A percentile compares a stretch with the other conserved stretches of the same genome.
Evolutionary conservation across 192 early-diverging fungal genomes (phyloP).

Genomic region (Geranomyces michiganensis): DNA sequence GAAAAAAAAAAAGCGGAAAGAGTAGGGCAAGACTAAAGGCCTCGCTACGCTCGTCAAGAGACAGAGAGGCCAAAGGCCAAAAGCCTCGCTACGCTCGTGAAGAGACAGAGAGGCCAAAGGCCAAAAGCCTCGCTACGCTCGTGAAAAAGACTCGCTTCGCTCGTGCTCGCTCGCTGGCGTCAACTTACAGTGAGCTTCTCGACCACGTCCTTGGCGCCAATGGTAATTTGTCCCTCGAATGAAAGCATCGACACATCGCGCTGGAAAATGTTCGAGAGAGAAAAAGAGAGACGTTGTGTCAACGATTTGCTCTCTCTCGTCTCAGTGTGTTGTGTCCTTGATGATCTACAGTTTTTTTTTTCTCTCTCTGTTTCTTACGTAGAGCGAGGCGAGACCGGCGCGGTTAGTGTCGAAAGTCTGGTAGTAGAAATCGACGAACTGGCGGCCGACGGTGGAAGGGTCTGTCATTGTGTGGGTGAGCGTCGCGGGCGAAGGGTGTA

Average conservation of each 20-base stretch:
- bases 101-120: too few species aligned
- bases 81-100: too few species aligned
- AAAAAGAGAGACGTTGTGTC: not conserved
- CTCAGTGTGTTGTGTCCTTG: too few species aligned
- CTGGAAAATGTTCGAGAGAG: constrained; percentile 48
- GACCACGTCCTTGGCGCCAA: constrained; percentile 67
- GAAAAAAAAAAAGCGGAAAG: too few species aligned
- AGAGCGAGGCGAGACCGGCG: constrained; percentile 65
- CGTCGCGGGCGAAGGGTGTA: too few species aligned
- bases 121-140: too few species aligned
- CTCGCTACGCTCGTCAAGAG: too few species aligned
- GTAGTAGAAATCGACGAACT: constrained; percentile 89
- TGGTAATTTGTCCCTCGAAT: constrained; percentile 75
- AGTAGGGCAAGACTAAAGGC: too few species aligned
- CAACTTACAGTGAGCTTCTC: constrained; percentile 75
- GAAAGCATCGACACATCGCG: constrained; percentile 79
- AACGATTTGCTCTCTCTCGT: not conserved
- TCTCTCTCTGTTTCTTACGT: constrained; percentile 66
- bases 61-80: too few species aligned
- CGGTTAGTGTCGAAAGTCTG: constrained; percentile 79
- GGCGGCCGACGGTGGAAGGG: constrained; percentile 54
- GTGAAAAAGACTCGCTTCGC: too few species aligned
- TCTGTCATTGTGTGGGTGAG: constrained; percentile 23
- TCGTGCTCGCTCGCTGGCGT: not conserved
- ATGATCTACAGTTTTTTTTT: too few species aligned